phyloP scores from a whole-genome alignment of 192 early-diverging fungal species.

The Coemansia sp. region DNA sequence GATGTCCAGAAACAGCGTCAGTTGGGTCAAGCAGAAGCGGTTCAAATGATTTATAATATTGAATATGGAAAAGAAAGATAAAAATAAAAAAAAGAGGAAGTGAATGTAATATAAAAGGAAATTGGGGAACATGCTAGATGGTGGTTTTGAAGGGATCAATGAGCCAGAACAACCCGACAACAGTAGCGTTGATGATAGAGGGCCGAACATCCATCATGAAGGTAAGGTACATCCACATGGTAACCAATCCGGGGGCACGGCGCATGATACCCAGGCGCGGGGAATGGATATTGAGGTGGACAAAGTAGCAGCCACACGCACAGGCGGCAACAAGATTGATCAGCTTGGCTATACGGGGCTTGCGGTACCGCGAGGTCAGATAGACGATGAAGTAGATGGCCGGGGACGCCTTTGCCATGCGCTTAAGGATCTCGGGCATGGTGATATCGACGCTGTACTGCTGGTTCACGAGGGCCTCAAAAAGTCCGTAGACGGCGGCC shows the following conservation, averaged over 20 bases:
- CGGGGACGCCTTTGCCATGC: constrained; percentile 35
- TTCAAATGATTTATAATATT: constrained; percentile 31
- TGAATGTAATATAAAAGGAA: too few relatives aligned
- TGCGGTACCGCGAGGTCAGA: constrained; percentile 60
- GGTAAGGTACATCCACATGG: constrained; percentile 64
- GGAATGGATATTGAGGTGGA: constrained; percentile 64
- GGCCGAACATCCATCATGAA: constrained; percentile 48
- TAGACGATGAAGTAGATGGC: constrained; percentile 64
- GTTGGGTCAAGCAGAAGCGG: constrained; percentile 34
- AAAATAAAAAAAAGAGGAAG: neutral
- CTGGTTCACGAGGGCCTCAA: constrained; percentile 54
- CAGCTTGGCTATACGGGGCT: constrained; percentile 45
- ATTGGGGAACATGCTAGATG: neutral
- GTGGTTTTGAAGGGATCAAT: constrained; percentile 33
- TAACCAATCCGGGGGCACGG: constrained; percentile 69
- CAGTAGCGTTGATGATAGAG: constrained; percentile 29
- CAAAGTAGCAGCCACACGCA: constrained; percentile 61
- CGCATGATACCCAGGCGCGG: constrained; percentile 72
- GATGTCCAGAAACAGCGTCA: constrained; percentile 18
- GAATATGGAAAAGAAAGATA: too few relatives aligned
- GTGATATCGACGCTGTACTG: constrained; percentile 46
- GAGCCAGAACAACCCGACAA: constrained; percentile 39
- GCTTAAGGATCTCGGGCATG: constrained; percentile 24
- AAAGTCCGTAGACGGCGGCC: constrained; percentile 37
- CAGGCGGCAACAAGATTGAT: constrained; percentile 56